Evolutionary conservation across 805 yeast genomes (phyloP).

Genomic region (Candida namnaoensis): DNA sequence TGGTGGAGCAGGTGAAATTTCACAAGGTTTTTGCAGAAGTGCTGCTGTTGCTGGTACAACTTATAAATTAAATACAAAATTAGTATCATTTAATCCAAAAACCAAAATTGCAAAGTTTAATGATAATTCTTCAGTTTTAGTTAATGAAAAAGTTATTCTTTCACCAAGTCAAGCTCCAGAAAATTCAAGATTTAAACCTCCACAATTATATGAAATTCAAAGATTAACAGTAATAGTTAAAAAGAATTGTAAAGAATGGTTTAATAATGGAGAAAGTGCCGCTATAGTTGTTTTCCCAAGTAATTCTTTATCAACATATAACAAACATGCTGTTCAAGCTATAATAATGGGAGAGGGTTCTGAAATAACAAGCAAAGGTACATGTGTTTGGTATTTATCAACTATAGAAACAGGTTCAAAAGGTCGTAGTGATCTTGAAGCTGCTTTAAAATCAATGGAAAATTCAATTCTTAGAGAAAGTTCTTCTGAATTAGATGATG

Average conservation of each 20-base stretch:
- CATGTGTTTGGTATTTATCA: constrained; percentile 84
- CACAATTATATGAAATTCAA: constrained; percentile 48
- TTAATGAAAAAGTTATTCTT: constrained; percentile 71
- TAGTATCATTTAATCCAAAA: constrained; percentile 56
- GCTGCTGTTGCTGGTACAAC: constrained; percentile 98
- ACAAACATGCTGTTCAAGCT: constrained; percentile 74
- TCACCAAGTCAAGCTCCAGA: constrained; percentile 61
- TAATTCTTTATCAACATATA: constrained; percentile 53
- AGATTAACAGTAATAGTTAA: constrained; percentile 78
- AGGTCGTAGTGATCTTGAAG: constrained; percentile 71
- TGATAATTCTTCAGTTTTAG: constrained; percentile 69
- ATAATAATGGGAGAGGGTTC: constrained; percentile 81
- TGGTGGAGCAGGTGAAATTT: constrained; percentile 93
- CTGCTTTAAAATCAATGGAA: constrained; percentile 77
- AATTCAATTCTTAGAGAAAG: constrained; percentile 75
- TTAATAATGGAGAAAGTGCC: constrained; percentile 73
- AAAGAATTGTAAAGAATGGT: constrained; percentile 88
- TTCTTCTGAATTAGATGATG: constrained; percentile 43
- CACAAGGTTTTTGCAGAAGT: constrained; percentile 94
- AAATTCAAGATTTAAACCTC: constrained; percentile 31
- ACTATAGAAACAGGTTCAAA: constrained; percentile 62
- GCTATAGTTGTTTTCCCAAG: constrained; percentile 93
- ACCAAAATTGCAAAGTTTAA: constrained; percentile 60
- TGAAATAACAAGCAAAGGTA: constrained; percentile 82
- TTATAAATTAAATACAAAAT: constrained; percentile 68